phyloP scores from a whole-genome alignment of 2,329 filamentous ascomycete genomes.

The Colletotrichum sp. region DNA sequence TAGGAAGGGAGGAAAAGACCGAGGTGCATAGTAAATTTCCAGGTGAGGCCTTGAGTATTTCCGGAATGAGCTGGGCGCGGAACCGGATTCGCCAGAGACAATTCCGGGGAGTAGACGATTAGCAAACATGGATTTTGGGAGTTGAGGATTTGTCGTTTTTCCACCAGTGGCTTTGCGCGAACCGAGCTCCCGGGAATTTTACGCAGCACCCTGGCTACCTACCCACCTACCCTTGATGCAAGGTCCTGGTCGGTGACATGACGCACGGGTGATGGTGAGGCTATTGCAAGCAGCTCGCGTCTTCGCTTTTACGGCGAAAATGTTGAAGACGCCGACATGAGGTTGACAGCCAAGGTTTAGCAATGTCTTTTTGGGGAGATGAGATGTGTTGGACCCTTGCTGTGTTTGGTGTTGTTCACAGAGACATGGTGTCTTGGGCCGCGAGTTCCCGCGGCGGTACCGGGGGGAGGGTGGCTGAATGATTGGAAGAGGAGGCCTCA shows the following conservation, averaged over 20 bases:
- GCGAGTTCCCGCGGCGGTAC: conserved; percentile 1
- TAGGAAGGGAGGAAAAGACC: not conserved
- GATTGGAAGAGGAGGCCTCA: not conserved
- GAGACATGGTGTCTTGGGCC: not conserved
- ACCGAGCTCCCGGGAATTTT: conserved; percentile 6
- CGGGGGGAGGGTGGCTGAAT: not conserved
- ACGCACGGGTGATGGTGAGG: not conserved
- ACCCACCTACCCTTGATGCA: not conserved
- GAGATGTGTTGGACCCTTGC: not conserved
- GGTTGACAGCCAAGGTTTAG: not conserved
- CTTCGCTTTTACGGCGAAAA: not conserved
- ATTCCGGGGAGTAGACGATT: not conserved
- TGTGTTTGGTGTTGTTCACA: not conserved
- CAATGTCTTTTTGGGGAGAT: not conserved
- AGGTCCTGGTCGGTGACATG: not conserved
- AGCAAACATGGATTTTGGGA: not conserved
- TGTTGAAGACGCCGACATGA: not conserved
- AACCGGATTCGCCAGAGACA: not conserved
- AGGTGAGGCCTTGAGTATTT: not conserved
- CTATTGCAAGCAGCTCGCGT: not conserved
- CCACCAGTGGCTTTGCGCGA: conserved; percentile 1
- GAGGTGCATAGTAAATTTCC: conserved; percentile 4
- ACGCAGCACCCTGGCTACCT: not conserved
- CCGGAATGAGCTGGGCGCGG: not conserved
- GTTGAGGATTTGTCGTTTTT: not conserved